Evolutionary conservation across 176 grass and related monocot genomes (phyloP).

Genomic region (Cenchrus americanus): DNA sequence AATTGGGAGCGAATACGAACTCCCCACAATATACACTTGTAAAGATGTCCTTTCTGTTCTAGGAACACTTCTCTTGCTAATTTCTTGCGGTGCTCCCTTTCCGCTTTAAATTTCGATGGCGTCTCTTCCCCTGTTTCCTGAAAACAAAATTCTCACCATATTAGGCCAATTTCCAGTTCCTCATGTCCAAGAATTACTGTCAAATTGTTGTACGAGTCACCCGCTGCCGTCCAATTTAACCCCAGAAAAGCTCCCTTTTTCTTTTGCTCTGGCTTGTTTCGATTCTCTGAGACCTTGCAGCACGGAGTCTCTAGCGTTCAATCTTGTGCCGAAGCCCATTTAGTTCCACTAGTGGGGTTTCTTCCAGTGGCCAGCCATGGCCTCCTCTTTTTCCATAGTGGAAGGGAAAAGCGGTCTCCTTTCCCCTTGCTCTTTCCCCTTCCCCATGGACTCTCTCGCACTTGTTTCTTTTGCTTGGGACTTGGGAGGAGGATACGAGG

Average conservation of each 20-base stretch:
- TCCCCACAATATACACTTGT: background rate
- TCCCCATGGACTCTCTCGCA: constrained; percentile 20
- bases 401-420: constrained; percentile 33
- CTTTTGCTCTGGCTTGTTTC: background rate
- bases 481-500: too few species aligned
- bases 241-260: background rate
- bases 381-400: constrained; percentile 39
- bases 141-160: background rate
- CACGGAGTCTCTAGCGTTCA: background rate
- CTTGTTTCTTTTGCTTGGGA: constrained; percentile 2
- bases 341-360: constrained; percentile 25
- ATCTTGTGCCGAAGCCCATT: constrained; percentile 15
- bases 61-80: background rate
- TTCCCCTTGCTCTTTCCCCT: constrained; percentile 24
- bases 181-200: background rate
- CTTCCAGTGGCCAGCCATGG: constrained; percentile 19
- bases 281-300: background rate
- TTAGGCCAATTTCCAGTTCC: background rate
- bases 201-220: background rate
- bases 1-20: background rate
- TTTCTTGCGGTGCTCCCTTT: background rate
- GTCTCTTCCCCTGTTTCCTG: background rate
- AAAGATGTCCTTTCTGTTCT: background rate
- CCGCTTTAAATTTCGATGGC: background rate
- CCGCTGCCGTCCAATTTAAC: background rate